These are phyloP conservation scores for Aspergillus bertholletiae DNA, from an alignment of 495 filamentous ascomycete species.

Conservation along the genomic window DNA sequence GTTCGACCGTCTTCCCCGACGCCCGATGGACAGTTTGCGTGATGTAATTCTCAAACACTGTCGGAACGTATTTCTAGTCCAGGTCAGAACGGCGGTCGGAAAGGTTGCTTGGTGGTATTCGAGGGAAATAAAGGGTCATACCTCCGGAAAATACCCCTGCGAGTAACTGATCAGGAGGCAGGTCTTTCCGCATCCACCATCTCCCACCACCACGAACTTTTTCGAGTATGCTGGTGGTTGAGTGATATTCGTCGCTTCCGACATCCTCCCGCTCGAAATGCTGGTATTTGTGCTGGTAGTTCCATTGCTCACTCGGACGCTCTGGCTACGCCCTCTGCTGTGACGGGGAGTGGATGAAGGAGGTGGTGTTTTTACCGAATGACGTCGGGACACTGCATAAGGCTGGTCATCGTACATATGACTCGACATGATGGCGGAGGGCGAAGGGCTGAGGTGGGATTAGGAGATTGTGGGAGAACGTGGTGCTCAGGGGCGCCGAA, in stretches of 20 bases:
- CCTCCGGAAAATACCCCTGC: constrained; percentile 97
- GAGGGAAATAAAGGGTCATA: constrained; percentile 30
- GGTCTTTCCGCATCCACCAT: constrained; percentile 98
- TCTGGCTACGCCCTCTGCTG: constrained; percentile 54
- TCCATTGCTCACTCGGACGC: constrained; percentile 67
- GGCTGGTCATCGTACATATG: constrained; percentile 48
- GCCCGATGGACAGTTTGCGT: constrained; percentile 84
- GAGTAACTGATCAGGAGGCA: constrained; percentile 97
- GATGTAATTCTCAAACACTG: constrained; percentile 99
- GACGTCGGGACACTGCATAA: constrained; percentile 48
- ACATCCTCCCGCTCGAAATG: constrained; percentile 62
- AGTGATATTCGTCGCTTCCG: constrained; percentile 78
- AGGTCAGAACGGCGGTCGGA: neutral
- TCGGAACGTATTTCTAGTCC: constrained; percentile 95
- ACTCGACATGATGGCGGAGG: constrained; percentile 38
- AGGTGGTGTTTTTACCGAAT: constrained; percentile 45
- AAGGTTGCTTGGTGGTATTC: neutral
- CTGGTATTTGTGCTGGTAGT: constrained; percentile 77
- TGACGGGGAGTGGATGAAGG: constrained; percentile 45
- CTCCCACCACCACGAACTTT: constrained; percentile 97
- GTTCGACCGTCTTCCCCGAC: constrained; percentile 88
- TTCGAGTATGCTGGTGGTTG: constrained; percentile 91
- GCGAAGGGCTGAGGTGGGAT: neutral
- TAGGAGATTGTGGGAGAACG: constrained; percentile 13
- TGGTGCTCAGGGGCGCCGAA: constrained; percentile 10